Percentiles rank a stretch among this genome's conserved stretches.
phyloP scores from a whole-genome alignment of 768 basidiomycete genomes.

The Calocybe indica region DNA sequence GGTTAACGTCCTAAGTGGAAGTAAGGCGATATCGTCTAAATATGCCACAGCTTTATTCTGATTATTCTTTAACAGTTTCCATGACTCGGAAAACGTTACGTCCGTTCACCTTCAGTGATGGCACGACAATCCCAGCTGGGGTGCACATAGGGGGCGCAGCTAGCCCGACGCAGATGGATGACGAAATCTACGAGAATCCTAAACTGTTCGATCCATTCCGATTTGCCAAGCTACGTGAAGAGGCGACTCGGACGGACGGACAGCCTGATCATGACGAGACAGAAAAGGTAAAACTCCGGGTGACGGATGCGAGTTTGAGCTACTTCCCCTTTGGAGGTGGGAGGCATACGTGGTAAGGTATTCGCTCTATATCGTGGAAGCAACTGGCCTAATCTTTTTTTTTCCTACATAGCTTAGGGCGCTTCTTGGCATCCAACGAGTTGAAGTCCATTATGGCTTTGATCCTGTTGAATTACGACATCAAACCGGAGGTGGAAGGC shows the following conservation, averaged over 20 bases:
- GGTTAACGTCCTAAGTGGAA: slow-evolving; percentile 15
- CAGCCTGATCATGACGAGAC: not conserved
- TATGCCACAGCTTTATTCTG: not conserved
- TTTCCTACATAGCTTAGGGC: slow-evolving; percentile 22
- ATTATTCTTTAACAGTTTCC: slow-evolving; percentile 5
- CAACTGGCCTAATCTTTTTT: not conserved
- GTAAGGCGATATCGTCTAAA: slow-evolving; percentile 19
- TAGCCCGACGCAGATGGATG: slow-evolving; percentile 10
- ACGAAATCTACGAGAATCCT: slow-evolving; percentile 6
- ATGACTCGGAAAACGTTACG: slow-evolving; percentile 14
- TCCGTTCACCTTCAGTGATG: slow-evolving; percentile 20
- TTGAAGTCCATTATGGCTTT: slow-evolving; percentile 41
- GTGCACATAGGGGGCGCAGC: slow-evolving; percentile 11
- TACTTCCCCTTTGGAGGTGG: slow-evolving; percentile 31
- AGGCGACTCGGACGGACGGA: too few relatives aligned
- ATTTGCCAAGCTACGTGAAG: not conserved
- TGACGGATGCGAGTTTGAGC: slow-evolving; percentile 18
- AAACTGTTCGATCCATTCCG: slow-evolving; percentile 1
- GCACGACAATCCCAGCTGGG: slow-evolving; percentile 19
- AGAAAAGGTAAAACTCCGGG: slow-evolving; percentile 17
- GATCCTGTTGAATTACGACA: slow-evolving; percentile 31
- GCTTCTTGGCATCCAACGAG: slow-evolving; percentile 37
- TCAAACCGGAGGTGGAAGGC: slow-evolving; percentile 25
- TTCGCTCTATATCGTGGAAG: not conserved
- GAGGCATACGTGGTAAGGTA: slow-evolving; percentile 20